A percentile compares a stretch with the other conserved stretches of the same genome.
Conservation (phyloP, 2,329 filamentous ascomycete species). For the Microsporum audouinii region DNA sequence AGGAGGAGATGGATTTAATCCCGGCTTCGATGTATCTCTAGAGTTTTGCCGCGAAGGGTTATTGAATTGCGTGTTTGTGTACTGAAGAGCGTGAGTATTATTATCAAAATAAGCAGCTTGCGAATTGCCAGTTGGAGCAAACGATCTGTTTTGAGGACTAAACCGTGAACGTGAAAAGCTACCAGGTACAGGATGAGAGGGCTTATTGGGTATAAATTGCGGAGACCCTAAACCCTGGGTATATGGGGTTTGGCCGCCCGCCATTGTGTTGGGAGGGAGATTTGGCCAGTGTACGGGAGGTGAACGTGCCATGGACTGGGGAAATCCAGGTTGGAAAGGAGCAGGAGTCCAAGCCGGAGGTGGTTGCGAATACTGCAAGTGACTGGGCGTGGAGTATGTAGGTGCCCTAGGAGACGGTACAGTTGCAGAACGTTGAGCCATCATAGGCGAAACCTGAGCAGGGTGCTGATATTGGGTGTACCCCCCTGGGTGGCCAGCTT, state of each 20-base stretch:
- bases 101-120: conserved; percentile 26
- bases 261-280: conserved; percentile 27
- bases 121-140: conserved; percentile 52
- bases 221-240: conserved; percentile 67
- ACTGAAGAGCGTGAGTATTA: conserved; percentile 20
- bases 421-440: conserved; percentile 26
- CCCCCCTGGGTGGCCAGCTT: conserved; percentile 23
- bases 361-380: conserved; percentile 24
- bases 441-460: conserved; percentile 28
- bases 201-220: conserved; percentile 51
- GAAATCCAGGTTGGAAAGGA: conserved; percentile 20
- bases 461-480: conserved; percentile 21
- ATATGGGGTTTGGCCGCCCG: conserved; percentile 45
- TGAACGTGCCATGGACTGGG: conserved; percentile 20
- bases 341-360: conserved; percentile 24
- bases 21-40: background rate
- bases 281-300: conserved; percentile 30
- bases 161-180: conserved; percentile 78
- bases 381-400: conserved; percentile 27
- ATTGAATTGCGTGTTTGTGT: conserved; percentile 10
- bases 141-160: conserved; percentile 88
- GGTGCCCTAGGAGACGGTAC: conserved; percentile 30
- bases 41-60: conserved; percentile 15
- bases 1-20: background rate
- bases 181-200: conserved; percentile 69